Base-by-base conservation (phyloP, 352 stramenopile genomes). In the Peronospora destructor region DNA sequence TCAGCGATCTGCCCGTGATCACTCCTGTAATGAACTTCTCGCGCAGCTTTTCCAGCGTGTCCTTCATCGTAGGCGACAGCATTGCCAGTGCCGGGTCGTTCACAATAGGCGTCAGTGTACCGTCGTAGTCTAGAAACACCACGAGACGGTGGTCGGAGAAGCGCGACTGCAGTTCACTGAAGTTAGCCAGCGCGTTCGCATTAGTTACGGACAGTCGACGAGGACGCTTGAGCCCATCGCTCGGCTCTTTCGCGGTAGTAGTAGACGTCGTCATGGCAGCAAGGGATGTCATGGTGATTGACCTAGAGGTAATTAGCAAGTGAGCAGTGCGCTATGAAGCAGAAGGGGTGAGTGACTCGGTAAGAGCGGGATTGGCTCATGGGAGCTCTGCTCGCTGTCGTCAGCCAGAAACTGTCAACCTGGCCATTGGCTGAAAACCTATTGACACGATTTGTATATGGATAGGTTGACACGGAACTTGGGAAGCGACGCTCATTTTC, bases 41-140 rank as follows among this genome's bases (percentile, higher is more conserved):
- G 29, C 72, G 76, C 33, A 96, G 63, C 38, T 85, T 79, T 54
- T 90, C 60, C 10, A 96, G 66, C 35, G 80, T 91, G 38, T 64
- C 51, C 32, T 83, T 79, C 61, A 76, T 87, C 32, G 72, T 68
- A 1, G 76, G 56, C 10, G 81, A 71, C 38, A 96, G 66, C 42
- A 79, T 47, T 26, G 85, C 86, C 41, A 81, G 63, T 34, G 66
- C 70, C 21, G 86, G 86, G 59, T 96, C 84, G 35, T 81, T 94
- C 41, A 96, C 86, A 35, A 96, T 96, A 4, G 86, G 86, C 12
- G 84, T 94, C 8, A 96, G 68, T 26, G 86, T 96, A 16, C 86
- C 86, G 26, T 96, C 86, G 26, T 95, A 95, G 68, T 95, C 85
- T 34, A 94, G 66, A 34, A 95, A 94, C 14, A 95, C 52, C 13